Conservation (phyloP, 129 eudicot genomes). For the Helianthus annuus region DNA sequence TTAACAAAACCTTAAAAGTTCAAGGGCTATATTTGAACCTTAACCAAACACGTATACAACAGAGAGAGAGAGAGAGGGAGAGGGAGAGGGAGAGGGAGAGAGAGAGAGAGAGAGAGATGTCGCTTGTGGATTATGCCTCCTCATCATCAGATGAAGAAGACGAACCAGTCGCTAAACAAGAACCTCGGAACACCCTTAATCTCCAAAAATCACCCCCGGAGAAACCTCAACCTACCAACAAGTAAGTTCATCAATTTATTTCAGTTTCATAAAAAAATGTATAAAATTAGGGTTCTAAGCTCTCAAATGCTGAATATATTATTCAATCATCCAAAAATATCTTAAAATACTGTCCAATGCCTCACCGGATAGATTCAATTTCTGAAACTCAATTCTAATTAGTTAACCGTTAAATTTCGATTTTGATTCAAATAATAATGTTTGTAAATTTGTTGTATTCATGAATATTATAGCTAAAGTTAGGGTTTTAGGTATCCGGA, state of each 20-base stretch:
- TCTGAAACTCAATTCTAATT: neutral
- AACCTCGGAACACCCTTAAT: slow-evolving; percentile 17
- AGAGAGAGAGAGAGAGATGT: slow-evolving; percentile 45
- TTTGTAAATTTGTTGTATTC: too few species aligned
- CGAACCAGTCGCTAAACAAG: slow-evolving; percentile 22
- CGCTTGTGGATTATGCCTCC: slow-evolving; percentile 80
- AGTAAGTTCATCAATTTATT: slow-evolving; percentile 30
- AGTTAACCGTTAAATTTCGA: neutral
- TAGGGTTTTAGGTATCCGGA: too few species aligned
- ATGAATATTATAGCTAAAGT: too few species aligned
- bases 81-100: slow-evolving; percentile 33
- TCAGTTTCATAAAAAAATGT: neutral
- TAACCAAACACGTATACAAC: neutral
- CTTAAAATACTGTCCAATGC: neutral
- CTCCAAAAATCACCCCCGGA: slow-evolving; percentile 6
- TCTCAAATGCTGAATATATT: neutral
- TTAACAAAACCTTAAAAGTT: neutral
- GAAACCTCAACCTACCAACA: slow-evolving; percentile 18
- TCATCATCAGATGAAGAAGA: slow-evolving; percentile 77
- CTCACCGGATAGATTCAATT: neutral
- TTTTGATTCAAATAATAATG: neutral
- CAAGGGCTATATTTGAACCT: neutral
- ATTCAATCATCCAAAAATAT: neutral
- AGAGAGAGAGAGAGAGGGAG: neutral
- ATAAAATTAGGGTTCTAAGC: slow-evolving; percentile 31